A percentile compares a stretch with the other conserved stretches of the same genome.
phyloP scores from a whole-genome alignment of 176 grass and related monocot species.

The Oryza punctata region DNA sequence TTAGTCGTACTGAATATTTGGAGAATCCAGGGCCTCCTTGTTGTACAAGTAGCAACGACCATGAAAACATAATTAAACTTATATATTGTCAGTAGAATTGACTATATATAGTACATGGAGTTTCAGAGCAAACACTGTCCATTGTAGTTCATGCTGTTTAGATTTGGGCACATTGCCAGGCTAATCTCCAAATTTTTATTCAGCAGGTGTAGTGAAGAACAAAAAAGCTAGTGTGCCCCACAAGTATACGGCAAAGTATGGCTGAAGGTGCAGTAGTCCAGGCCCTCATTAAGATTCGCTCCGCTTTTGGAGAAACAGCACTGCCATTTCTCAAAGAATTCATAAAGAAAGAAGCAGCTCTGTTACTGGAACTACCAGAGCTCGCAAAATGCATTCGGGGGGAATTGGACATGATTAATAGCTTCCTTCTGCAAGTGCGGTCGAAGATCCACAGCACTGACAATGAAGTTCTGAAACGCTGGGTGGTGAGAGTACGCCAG shows the following conservation, averaged over 20 bases:
- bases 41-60: background rate
- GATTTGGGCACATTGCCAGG: background rate
- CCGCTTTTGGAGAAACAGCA: background rate
- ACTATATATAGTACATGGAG: background rate
- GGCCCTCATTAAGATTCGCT: background rate
- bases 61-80: background rate
- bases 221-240: background rate
- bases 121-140: background rate
- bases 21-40: background rate
- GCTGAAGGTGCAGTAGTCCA: background rate
- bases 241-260: background rate
- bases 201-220: background rate
- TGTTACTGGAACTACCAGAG: background rate
- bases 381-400: background rate
- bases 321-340: background rate
- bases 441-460: background rate
- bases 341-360: background rate
- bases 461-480: background rate
- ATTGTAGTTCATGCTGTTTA: background rate
- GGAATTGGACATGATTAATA: background rate
- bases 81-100: background rate
- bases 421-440: background rate
- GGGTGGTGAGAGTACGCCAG: constrained; percentile 11
- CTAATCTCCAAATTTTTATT: background rate
- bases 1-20: background rate